Evolutionary conservation across 2,329 filamentous ascomycete genomes (phyloP), one percentile per base, ranked within the genome.

Genomic region (Harringtonia lauricola): DNA sequence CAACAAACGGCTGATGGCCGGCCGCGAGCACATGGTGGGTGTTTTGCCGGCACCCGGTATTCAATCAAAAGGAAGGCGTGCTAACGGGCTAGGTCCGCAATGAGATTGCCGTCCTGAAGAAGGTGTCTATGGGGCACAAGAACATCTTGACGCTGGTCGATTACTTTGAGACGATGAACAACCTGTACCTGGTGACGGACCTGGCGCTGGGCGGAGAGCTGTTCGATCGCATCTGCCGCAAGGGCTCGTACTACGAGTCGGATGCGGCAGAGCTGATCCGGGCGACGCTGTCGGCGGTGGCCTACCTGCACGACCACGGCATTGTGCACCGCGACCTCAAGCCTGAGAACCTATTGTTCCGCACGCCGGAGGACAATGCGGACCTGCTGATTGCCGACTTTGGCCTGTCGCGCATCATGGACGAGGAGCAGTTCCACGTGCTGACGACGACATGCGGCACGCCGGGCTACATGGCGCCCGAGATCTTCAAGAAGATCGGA

Each of bases 131-230:
- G 86, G 92, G 92, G 44, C 90, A 98, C 66, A 86, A 92, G 63
- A 98, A 98, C 60, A 96, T 98, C 60, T 70, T 98, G 49, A 98
- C 92, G 1, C 74, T 98, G 47, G 92, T 96, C 56, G 92, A 98
- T 68, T 98, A 96, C 66, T 98, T 98, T 59, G 92, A 98, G 69
- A 98, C 92, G 8, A 94, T 95, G 86, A 96, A 98, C 68, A 98
- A 98, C 65, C 76, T 98, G 52, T 98, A 98, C 63, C 81, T 98
- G 31, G 92, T 98, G 41, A 96, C 92, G 36, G 92, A 98, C 59
- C 83, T 98, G 28, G 92, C 92, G 17, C 80, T 96, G 17, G 92
- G 92, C 51, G 92, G 92, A 54, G 92, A 98, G 64, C 79, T 98
- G 15, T 98, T 98, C 62, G 92, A 98, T 63, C 86, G 92, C 55